Percentiles rank a stretch among this genome's conserved stretches.
Evolutionary conservation across 345 rosid species (phyloP).

Genomic region (Pelargonium nanum): DNA sequence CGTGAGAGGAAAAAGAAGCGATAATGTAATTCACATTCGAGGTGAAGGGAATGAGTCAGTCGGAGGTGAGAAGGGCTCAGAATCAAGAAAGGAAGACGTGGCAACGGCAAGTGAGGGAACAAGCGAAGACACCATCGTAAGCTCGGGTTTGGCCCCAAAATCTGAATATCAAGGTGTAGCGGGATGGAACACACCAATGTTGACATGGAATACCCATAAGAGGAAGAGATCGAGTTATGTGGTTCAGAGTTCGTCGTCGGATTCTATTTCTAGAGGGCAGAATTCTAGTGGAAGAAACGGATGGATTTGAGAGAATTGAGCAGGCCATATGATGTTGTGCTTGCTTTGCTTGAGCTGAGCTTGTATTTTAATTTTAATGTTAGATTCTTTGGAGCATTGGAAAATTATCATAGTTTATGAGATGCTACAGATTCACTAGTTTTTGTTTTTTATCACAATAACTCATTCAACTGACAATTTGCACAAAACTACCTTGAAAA

Average conservation of each 20-base stretch:
- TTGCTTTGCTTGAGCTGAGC: too few species aligned
- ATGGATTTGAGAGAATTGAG: constrained; percentile 22
- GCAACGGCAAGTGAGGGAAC: constrained; percentile 51
- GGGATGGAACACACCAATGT: constrained; percentile 30
- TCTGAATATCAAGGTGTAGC: constrained; percentile 24
- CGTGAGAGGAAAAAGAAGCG: constrained; percentile 14
- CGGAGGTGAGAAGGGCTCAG: constrained; percentile 15
- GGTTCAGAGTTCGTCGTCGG: constrained; percentile 57
- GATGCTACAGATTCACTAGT: too few species aligned
- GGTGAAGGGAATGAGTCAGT: constrained; percentile 8
- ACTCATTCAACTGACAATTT: too few species aligned
- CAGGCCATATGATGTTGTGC: too few species aligned
- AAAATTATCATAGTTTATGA: too few species aligned
- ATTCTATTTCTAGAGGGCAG: constrained; percentile 64
- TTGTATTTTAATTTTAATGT: too few species aligned
- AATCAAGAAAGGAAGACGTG: constrained; percentile 20
- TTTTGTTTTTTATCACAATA: too few species aligned
- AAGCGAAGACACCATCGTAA: constrained; percentile 54
- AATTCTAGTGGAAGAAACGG: constrained; percentile 52
- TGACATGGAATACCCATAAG: constrained; percentile 72
- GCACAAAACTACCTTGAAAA: too few species aligned
- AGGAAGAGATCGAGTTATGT: constrained; percentile 80
- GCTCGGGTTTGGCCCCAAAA: constrained; percentile 29
- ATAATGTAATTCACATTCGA: constrained; percentile 6
- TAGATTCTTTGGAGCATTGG: too few species aligned